Evolutionary conservation across 2,329 filamentous ascomycete species (phyloP), one percentile per base, ranked within the genome.

Genomic region (Phaeosphaeriaceae sp.): DNA sequence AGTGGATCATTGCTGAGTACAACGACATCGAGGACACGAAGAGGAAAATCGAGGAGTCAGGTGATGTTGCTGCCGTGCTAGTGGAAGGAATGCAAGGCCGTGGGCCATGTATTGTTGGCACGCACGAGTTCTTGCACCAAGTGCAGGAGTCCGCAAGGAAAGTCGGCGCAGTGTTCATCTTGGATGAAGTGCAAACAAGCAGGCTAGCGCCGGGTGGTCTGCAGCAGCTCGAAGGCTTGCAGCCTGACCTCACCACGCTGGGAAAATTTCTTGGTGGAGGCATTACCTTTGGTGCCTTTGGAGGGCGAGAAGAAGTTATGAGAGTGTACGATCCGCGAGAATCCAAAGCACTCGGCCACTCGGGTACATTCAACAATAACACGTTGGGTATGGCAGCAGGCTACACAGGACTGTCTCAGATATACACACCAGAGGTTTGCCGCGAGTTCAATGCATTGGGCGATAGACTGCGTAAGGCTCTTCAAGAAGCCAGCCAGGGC

Each of bases 291-390:
- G 89, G 88, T 1, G 87, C 85, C 0, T 90, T 91, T 67, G 88
- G 89, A 0, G 89, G 89, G 0, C 79, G 81, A 22, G 69, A 70
- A 41, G 82, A 86, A 5, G 81, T 90, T 59, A 89, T 91, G 86
- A 72, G 74, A 0, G 69, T 84, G 7, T 89, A 85, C 65, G 84
- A 87, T 63, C 85, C 85, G 10, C 70, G 81, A 11, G 68, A 72
- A 0, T 57, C 71, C 1, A 76, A 70, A 1, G 71, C 74, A 0
- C 75, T 87, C 11, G 70, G 79, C 0, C 87, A 90, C 65, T 85
- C 86, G 0, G 88, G 88, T 1, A 90, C 88, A 0, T 90, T 89
- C 72, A 89, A 90, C 71, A 91, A 91, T 69, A 90, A 91, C 70
- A 81, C 82, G 1, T 74, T 89, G 7, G 83, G 83, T 1, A 90